A percentile compares a stretch with the other conserved stretches of the same genome.
These are phyloP conservation scores for Gamsiella multidivaricata DNA, from an alignment of 192 early-diverging fungal species.

Conservation along the genomic window DNA sequence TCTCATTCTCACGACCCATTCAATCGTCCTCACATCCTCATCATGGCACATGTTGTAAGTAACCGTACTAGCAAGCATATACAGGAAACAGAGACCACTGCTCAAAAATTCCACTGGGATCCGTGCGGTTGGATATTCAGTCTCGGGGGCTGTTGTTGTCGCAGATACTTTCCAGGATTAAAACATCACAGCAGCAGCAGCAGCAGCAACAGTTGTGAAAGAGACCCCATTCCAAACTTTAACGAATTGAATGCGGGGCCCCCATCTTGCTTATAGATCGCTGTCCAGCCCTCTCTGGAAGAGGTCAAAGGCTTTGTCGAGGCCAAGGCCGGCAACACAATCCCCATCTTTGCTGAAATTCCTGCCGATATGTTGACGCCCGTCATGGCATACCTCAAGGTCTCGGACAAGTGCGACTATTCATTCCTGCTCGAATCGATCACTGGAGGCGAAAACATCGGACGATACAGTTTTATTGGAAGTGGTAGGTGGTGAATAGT, in stretches of 20 bases:
- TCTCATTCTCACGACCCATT: too few species aligned
- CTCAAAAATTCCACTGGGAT: too few species aligned
- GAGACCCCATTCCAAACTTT: too few species aligned
- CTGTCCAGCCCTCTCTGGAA: constrained; percentile 73
- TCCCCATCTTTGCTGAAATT: constrained; percentile 91
- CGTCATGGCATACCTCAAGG: constrained; percentile 93
- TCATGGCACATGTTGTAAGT: too few species aligned
- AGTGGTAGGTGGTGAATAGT: constrained; percentile 74
- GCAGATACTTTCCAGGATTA: too few species aligned
- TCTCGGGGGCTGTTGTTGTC: too few species aligned
- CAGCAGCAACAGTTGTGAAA: too few species aligned
- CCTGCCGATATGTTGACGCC: constrained; percentile 95
- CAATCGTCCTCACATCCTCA: too few species aligned
- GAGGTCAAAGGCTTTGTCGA: constrained; percentile 74
- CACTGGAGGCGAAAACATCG: constrained; percentile 92
- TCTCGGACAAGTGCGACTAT: constrained; percentile 80
- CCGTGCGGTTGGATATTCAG: too few species aligned
- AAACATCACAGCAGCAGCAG: too few species aligned
- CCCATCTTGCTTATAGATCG: constrained; percentile 37
- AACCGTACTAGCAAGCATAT: too few species aligned
- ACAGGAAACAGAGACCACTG: too few species aligned
- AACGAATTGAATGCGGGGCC: neutral
- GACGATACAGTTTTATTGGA: constrained; percentile 96
- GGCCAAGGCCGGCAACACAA: constrained; percentile 79
- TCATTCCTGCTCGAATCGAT: constrained; percentile 98